Percentiles rank a stretch among this genome's conserved stretches.
Evolutionary conservation across 768 basidiomycete genomes (phyloP).

Genomic region (Tephrocybe sp.): DNA sequence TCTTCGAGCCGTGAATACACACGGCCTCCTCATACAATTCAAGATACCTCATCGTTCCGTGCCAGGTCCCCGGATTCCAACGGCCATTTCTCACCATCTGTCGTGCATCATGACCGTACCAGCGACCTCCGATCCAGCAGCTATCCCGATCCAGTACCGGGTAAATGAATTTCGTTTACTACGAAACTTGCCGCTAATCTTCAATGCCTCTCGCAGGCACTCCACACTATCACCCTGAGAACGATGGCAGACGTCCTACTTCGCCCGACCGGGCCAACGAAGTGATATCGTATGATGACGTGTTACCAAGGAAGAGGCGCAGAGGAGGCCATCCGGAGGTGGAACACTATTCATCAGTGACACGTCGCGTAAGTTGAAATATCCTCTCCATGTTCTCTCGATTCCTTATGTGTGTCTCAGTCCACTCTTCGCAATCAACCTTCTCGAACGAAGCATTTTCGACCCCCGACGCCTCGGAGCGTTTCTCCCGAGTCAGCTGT

Average conservation of each 20-base stretch:
- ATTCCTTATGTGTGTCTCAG: constrained; percentile 17
- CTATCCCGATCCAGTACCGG: constrained; percentile 11
- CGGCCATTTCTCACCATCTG: constrained; percentile 23
- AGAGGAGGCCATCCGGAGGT: constrained; percentile 49
- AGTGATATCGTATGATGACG: constrained; percentile 29
- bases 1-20: constrained; percentile 32
- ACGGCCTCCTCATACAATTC: constrained; percentile 24
- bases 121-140: constrained; percentile 4
- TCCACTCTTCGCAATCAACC: constrained; percentile 44
- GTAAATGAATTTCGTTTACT: constrained; percentile 9
- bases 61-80: constrained; percentile 19
- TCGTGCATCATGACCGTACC: constrained; percentile 6
- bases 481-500: constrained; percentile 26
- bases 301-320: constrained; percentile 48
- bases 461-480: constrained; percentile 26
- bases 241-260: constrained; percentile 36
- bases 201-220: constrained; percentile 27
- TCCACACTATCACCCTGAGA: constrained; percentile 15
- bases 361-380: constrained; percentile 53
- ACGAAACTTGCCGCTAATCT: constrained; percentile 6
- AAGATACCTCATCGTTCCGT: constrained; percentile 16
- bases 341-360: constrained; percentile 45
- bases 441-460: constrained; percentile 35
- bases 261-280: constrained; percentile 36
- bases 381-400: background rate